Base-by-base conservation (phyloP, 179 eudicot species). In the Spinacia oleracea region DNA sequence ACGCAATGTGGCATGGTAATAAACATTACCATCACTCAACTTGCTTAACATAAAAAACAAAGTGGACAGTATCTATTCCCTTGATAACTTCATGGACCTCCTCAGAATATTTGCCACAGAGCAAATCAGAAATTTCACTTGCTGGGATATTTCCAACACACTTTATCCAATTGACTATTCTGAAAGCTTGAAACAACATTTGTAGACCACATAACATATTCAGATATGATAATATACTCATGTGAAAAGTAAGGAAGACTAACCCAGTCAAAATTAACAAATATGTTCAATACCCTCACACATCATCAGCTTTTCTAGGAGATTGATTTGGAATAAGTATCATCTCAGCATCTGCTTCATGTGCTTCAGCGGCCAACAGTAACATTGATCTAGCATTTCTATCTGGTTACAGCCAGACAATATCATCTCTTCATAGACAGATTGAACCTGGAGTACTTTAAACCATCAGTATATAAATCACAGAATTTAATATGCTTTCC, bases 351-450 rank as follows among this genome's bases (percentile, higher is more conserved):
- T 63, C 69, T 90, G 90, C 83, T 88, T 93, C 98, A 95, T 89
- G 88, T 93, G 91, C 84, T 89, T 84, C 79, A 95, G 84, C 70
- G 97, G n/a, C 98, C 78, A 98, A 95, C 34, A 97, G 86, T 85
- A 95, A 73, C 95, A 90, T 90, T 59, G 97, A 86, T 82, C 98
- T 90, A 77, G 98, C 94, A 86, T 93, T 95, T 86, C 88, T 86
- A 65, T 95, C 98, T 46, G 98, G 58, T 83, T 76, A 83, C 95
- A 91, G 55, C 98, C 98, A 59, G 95, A 90, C 76, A 84, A 78
- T 56, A 95, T 87, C 97, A 95, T 91, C 77, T 95, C 98, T 84
- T 93, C 98, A 77, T 88, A 95, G 12, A 95, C 98, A 78, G 88
- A 85, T 66, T 98, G 98, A 82, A 95, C 98, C 98, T 95, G 91